These are phyloP conservation scores for Asterochloris sp. DNA, from an alignment of 139 green algal species.

Conservation along the genomic window DNA sequence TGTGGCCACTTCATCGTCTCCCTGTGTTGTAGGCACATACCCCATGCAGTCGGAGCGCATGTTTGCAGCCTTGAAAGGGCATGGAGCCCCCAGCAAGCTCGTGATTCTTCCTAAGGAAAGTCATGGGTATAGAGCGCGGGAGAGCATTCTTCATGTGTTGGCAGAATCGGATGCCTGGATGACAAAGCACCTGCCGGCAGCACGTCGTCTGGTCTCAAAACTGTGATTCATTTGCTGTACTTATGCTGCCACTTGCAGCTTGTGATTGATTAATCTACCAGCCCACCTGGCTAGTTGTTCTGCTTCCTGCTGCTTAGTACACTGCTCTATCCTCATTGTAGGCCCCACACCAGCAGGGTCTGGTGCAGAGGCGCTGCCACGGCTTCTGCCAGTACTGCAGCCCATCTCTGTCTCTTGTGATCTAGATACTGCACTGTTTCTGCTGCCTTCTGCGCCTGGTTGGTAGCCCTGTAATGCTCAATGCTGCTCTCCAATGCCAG, in stretches of 20 bases:
- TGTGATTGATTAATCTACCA: background rate
- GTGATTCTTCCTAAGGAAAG: slow-evolving; percentile 94
- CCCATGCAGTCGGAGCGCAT: slow-evolving; percentile 90
- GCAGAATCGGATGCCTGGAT: slow-evolving; percentile 81
- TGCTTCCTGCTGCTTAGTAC: background rate
- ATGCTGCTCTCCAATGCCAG: background rate
- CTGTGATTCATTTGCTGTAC: background rate
- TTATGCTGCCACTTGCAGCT: background rate
- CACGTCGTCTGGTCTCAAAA: background rate
- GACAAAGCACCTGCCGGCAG: slow-evolving; percentile 24
- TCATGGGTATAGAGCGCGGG: slow-evolving; percentile 75
- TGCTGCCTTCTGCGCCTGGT: no score
- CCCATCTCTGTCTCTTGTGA: no score
- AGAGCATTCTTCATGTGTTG: slow-evolving; percentile 76
- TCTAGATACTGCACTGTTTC: no score
- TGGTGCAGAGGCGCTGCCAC: no score
- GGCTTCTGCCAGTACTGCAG: no score
- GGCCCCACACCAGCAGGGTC: no score
- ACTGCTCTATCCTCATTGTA: no score
- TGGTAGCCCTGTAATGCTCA: no score
- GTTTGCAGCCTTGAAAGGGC: slow-evolving; percentile 84
- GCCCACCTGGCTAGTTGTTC: no score
- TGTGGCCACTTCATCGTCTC: background rate
- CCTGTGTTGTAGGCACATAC: slow-evolving; percentile 51
- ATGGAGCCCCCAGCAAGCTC: slow-evolving; percentile 73